These are phyloP conservation scores for Podila epigama DNA, from an alignment of 192 early-diverging fungal genomes.

Conservation along the genomic window DNA sequence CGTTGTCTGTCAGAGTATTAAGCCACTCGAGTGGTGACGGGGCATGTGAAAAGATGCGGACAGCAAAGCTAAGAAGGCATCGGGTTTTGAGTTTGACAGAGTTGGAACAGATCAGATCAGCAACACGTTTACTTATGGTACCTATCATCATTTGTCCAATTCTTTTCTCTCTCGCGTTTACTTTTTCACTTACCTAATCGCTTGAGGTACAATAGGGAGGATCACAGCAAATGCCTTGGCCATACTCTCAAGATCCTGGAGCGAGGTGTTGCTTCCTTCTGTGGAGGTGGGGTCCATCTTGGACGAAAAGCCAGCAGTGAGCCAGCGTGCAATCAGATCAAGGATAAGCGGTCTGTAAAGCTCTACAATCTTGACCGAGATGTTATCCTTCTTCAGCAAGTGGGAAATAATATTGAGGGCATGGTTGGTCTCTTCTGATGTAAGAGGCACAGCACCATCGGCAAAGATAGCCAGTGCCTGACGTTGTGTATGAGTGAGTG, in stretches of 20 bases:
- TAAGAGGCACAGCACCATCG: neutral
- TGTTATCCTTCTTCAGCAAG: slow-evolving; percentile 33
- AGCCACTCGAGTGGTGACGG: slow-evolving; percentile 62
- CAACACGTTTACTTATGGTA: neutral
- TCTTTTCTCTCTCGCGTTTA: neutral
- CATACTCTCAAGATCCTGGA: slow-evolving; percentile 41
- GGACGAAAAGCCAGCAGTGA: slow-evolving; percentile 44
- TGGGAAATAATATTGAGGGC: slow-evolving; percentile 33
- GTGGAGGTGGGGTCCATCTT: slow-evolving; percentile 16
- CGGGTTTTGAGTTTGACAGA: slow-evolving; percentile 3
- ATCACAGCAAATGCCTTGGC: slow-evolving; percentile 66
- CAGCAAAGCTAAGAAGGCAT: slow-evolving; percentile 63
- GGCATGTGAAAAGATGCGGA: slow-evolving; percentile 60
- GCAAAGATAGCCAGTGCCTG: slow-evolving; percentile 19
- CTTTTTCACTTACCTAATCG: slow-evolving; percentile 61
- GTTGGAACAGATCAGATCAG: slow-evolving; percentile 2
- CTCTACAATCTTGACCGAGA: slow-evolving; percentile 49
- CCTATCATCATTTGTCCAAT: neutral
- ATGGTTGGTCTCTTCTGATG: slow-evolving; percentile 14
- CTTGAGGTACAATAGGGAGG: slow-evolving; percentile 74
- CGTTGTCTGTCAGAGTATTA: slow-evolving; percentile 43
- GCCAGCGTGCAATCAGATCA: slow-evolving; percentile 85
- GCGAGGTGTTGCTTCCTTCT: slow-evolving; percentile 5
- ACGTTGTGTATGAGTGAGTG: slow-evolving; percentile 19
- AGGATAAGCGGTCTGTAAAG: slow-evolving; percentile 78